Conservation (phyloP, 257 asterid genomes). For the Handroanthus guayacan region DNA sequence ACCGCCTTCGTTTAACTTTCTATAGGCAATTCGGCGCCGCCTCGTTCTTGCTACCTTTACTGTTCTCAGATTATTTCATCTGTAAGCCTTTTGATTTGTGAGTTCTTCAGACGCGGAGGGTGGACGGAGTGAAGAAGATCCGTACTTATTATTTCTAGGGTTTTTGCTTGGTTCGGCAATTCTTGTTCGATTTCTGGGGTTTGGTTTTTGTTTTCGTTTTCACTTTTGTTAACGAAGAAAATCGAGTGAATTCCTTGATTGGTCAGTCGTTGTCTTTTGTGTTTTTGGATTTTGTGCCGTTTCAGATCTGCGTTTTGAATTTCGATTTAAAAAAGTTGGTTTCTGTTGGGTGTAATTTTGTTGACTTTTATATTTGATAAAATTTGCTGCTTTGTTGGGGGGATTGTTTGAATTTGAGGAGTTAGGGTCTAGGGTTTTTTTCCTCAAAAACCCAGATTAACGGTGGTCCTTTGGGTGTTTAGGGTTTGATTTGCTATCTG, state of each 20-base stretch:
- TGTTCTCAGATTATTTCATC: slow-evolving; percentile 15
- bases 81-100: slow-evolving; percentile 35
- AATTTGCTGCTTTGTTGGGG: neutral
- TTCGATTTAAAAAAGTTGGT: neutral
- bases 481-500: slow-evolving; percentile 33
- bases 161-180: neutral
- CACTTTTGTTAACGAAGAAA: slow-evolving; percentile 1
- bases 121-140: neutral
- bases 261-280: neutral
- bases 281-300: slow-evolving; percentile 12
- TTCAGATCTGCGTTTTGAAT: slow-evolving; percentile 30
- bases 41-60: slow-evolving; percentile 12
- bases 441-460: slow-evolving; percentile 2
- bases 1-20: slow-evolving; percentile 2
- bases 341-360: slow-evolving; percentile 19
- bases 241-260: neutral
- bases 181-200: neutral
- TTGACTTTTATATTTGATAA: neutral
- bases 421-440: slow-evolving; percentile 32
- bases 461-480: slow-evolving; percentile 14
- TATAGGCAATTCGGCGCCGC: slow-evolving; percentile 19
- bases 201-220: slow-evolving; percentile 7
- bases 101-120: neutral
- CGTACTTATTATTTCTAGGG: slow-evolving; percentile 1
- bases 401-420: slow-evolving; percentile 23